These are phyloP conservation scores for Flammula alnicola DNA, from an alignment of 1,284 basidiomycete species.

Conservation along the genomic window DNA sequence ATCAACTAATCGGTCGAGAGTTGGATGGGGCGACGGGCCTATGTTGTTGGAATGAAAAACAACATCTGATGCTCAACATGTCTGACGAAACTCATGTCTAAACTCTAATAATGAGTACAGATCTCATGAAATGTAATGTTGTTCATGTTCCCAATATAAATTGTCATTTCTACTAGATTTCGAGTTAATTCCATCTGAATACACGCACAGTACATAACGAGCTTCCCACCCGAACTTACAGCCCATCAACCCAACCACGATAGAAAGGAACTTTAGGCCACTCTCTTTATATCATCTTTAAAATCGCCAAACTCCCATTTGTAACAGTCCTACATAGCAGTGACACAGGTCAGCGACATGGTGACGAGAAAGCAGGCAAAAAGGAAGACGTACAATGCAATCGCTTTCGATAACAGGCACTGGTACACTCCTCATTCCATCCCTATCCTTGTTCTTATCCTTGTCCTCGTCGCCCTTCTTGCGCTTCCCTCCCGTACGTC, in stretches of 20 bases:
- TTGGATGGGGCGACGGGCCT: too few species aligned
- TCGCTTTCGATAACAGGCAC: slow-evolving; percentile 17
- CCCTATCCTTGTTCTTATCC: slow-evolving; percentile 10
- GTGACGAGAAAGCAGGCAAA: neutral
- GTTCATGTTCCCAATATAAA: too few species aligned
- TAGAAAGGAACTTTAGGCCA: neutral
- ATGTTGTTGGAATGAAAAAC: too few species aligned
- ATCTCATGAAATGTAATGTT: too few species aligned
- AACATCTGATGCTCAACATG: too few species aligned
- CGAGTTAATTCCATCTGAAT: too few species aligned
- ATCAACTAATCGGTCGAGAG: too few species aligned
- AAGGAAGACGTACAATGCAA: slow-evolving; percentile 16
- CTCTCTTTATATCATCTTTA: slow-evolving; percentile 8
- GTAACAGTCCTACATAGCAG: slow-evolving; percentile 17
- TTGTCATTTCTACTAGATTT: too few species aligned
- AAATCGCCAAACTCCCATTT: slow-evolving; percentile 26
- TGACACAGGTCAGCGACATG: neutral
- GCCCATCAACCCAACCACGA: neutral
- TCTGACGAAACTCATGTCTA: too few species aligned
- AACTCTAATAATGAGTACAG: too few species aligned
- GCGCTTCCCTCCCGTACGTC: neutral
- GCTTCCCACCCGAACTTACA: neutral
- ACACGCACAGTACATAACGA: neutral
- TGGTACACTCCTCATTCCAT: slow-evolving; percentile 11
- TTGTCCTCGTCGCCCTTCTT: slow-evolving; percentile 8